These are phyloP conservation scores for Crepidotus variabilis DNA, from an alignment of 768 basidiomycete species.

Conservation along the genomic window DNA sequence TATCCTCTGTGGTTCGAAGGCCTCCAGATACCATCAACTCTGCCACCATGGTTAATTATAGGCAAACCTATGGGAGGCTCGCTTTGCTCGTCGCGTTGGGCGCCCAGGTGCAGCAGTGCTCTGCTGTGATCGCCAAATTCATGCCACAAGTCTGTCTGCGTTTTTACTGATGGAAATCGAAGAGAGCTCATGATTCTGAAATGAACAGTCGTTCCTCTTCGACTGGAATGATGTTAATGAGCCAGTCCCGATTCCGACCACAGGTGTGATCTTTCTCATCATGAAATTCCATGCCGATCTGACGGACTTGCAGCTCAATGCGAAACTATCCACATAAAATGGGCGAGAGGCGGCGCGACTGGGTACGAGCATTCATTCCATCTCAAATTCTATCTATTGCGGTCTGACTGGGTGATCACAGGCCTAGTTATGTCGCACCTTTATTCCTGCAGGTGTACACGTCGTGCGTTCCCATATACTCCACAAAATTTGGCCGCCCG, in stretches of 20 bases:
- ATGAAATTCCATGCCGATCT: background rate
- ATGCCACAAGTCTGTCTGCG: slow-evolving; percentile 23
- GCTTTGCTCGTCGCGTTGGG: background rate
- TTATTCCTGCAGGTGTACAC: slow-evolving; percentile 61
- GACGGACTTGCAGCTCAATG: slow-evolving; percentile 34
- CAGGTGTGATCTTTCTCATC: slow-evolving; percentile 24
- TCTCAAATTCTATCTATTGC: background rate
- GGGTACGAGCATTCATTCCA: slow-evolving; percentile 26
- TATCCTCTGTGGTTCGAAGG: slow-evolving; percentile 6
- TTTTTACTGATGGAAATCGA: background rate
- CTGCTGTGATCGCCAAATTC: slow-evolving; percentile 13
- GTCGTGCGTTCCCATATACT: slow-evolving; percentile 39
- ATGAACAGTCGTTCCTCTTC: slow-evolving; percentile 40
- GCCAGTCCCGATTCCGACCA: slow-evolving; percentile 35
- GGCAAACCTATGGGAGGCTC: background rate
- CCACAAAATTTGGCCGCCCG: background rate
- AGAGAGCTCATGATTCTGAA: background rate
- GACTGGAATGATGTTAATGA: slow-evolving; percentile 32
- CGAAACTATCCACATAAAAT: slow-evolving; percentile 37
- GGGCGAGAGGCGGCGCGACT: slow-evolving; percentile 33
- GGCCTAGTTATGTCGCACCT: slow-evolving; percentile 52
- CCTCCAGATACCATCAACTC: background rate
- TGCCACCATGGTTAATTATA: background rate
- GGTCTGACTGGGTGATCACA: slow-evolving; percentile 18
- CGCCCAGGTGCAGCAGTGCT: background rate